Base-by-base conservation (phyloP, 768 basidiomycete species). In the Mycena epipterygia region DNA sequence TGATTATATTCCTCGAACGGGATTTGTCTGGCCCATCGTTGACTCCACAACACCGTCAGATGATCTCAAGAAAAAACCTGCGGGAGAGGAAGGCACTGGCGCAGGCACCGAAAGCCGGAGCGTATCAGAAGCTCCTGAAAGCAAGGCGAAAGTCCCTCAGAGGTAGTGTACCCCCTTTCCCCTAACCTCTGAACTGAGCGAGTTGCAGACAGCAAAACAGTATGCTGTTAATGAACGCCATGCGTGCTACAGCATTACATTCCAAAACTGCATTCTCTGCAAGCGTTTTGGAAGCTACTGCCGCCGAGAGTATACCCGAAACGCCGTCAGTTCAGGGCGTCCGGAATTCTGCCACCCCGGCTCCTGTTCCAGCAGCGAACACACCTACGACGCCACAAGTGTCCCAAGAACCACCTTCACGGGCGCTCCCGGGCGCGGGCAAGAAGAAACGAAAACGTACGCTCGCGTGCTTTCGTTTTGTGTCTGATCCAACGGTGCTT, bases 21-120 rank as follows among this genome's bases (percentile, higher is more conserved):
- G 93, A 8, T 94, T 95, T 76, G 87, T 91, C 1, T 97, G 95
- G 95, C 94, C 95, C 52, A 91, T 96, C 72, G 83, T 87, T 61
- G 92, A 92, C 72, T 78, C 89, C 4, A 82, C 88, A 29, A 67
- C 85, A 1, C 73, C 84, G 12, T 82, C 84, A 21, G 82, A 85
- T 39, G 71, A 80, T 27, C 73, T 68, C 49, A 89, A 90, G 74
- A 89, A 78, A 72, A 79, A 79, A 48, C 69, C 49, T 9, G 60
- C 76, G 3, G 81, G 80, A 30, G 79, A 78, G 37, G 76, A 81
- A 55, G 71, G 68, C 55, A 46, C 72, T 56, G 79, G 58, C 67
- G 53, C 70, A 49, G 74, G 65, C 39, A 66, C 73, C 17, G 78
- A 81, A 11, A 62, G 72, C 27, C 63, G 72, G 25, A 74, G 77